Base-by-base conservation (phyloP, 2,329 filamentous ascomycete genomes). In the Arthrobotrys sinensis region DNA sequence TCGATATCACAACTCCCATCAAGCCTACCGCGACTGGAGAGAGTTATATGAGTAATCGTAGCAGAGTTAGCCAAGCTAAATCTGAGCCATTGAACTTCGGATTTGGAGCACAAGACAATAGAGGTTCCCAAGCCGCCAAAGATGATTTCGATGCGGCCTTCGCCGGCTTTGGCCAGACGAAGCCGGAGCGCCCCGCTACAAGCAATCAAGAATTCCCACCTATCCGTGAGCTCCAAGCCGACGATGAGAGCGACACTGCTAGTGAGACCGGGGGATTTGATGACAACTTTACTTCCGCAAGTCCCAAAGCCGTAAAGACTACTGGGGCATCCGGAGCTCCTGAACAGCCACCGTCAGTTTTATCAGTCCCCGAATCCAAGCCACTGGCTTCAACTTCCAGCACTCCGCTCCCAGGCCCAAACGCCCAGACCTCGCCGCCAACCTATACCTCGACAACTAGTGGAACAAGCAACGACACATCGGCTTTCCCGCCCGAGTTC, bases 131-230 rank as follows among this genome's bases (percentile, higher is more conserved):
- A 48, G 84, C 85, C 24, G 84, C 90, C 46, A 93, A 93, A 85
- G 90, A 92, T 62, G 93, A 96, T 81, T 96, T 96, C 81, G 93
- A 96, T 82, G 90, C 91, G 78, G 93, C 93, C 1, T 96, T 96
- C 86, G 92, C 92, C 50, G 91, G 90, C 71, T 95, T 96, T 81
- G 87, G 87, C 46, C 57, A 85, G 87, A 57, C 87, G 87, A 78
- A 82, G 80, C 12, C 81, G 89, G 88, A 81, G 84, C 83, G 86
- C 19, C 83, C 88, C 1, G 86, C 85, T 68, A 85, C 84, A 48
- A 92, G 93, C 81, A 88, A 90, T 82, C 88, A 90, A 21, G 96
- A 98, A 83, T 98, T 98, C 83, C 96, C 96, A 36, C 96, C 95
- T 0, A 97, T 98, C 77, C 91, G 91, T n/a, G 93, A 95, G 83